Evolutionary conservation across 495 filamentous ascomycete species (phyloP), one percentile per base, ranked within the genome.

Genomic region (Podospora anserina): DNA sequence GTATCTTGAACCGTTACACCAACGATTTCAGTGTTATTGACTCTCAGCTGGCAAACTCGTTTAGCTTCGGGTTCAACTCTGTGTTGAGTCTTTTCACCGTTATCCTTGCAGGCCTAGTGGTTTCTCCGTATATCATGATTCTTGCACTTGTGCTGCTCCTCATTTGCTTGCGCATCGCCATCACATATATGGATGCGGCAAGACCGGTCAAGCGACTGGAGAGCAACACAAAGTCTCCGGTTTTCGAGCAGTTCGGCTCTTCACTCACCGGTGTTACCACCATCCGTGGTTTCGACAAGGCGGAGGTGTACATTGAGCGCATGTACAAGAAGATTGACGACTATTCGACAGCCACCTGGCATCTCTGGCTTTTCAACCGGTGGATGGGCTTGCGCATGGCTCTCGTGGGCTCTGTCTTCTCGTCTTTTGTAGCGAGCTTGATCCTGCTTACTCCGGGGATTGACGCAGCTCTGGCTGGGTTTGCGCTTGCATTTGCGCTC

Each of bases 1-100:
- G 91, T 27, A 87, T 94, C 49, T 75, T 94, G 3, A 96, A 95
- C 75, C 84, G 92, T 5, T 94, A 94, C 67, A 91, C 91, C 0
- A 83, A 89, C 5, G 92, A 95, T 71, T 93, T 95, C 72, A 83
- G 86, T 69, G 83, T 84, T 2, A 82, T 93, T 32, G 92, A 94
- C 75, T 88, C 86, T 1, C 82, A 84, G 20, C 77, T 94, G 16
- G 84, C 86, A 1, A 83, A 83, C 61, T 86, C 90, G 44, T 59
- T 92, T 34, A 81, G 80, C 0, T 88, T 86, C 66, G 77, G 87
- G 2, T 75, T 85, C 5, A 82, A 82, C 68, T 82, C 85, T 1
- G 70, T 82, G 2, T 76, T 88, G 5, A 79, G 82, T 19, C 77
- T 91, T 16, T 20, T 88, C 2, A 87, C 88, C 15, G 84, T 91